phyloP scores from a whole-genome alignment of 192 early-diverging fungal genomes.

The Mortierella hygrophila region DNA sequence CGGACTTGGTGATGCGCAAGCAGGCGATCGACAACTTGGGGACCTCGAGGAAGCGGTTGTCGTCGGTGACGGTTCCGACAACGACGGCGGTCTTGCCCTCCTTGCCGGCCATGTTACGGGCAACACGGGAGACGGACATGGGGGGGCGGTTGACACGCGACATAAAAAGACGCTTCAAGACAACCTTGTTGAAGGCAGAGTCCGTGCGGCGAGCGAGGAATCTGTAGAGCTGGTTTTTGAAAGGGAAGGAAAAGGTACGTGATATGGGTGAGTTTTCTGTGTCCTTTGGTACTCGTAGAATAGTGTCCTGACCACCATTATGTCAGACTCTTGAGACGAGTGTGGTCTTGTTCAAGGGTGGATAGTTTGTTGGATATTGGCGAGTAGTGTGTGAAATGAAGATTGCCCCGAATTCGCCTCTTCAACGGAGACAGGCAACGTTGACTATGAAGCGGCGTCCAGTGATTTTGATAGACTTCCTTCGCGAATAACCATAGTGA shows the following conservation, averaged over 20 bases:
- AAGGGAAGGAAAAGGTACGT: not conserved
- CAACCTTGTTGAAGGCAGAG: conserved; percentile 98
- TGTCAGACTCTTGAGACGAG: not conserved
- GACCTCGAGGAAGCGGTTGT: conserved; percentile 87
- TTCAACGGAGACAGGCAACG: not conserved
- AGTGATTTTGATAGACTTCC: not conserved
- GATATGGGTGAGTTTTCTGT: conserved; percentile 16
- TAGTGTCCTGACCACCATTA: not conserved
- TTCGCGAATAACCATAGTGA: not conserved
- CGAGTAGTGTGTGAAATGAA: not conserved
- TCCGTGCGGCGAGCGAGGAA: conserved; percentile 99
- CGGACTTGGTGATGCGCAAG: conserved; percentile 95
- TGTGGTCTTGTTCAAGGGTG: not conserved
- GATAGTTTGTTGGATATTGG: not conserved
- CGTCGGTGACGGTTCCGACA: conserved; percentile 98
- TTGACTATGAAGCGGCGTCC: not conserved
- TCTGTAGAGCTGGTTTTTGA: conserved; percentile 86
- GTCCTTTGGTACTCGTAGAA: not conserved
- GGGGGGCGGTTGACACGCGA: conserved; percentile 98
- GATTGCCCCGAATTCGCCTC: not conserved
- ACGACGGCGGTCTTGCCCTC: conserved; percentile 91
- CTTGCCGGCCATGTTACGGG: conserved; percentile 79
- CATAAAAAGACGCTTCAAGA: conserved; percentile 99
- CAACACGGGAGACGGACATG: conserved; percentile 91
- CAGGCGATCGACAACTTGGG: conserved; percentile 98